Evolutionary conservation across 257 asterid species (phyloP).

Genomic region (Petrea volubilis): DNA sequence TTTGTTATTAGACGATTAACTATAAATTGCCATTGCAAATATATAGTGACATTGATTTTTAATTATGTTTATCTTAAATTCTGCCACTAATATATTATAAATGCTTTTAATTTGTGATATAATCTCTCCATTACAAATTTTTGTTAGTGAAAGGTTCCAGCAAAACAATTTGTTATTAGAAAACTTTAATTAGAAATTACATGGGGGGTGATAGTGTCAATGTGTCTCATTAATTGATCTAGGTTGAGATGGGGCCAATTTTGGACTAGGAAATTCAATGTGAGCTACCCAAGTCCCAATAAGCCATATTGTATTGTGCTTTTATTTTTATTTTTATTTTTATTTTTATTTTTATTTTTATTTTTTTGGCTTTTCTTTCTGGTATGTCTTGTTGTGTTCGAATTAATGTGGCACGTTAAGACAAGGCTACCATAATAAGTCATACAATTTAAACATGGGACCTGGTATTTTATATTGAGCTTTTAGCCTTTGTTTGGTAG

Average conservation of each 20-base stretch:
- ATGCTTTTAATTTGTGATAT: no score
- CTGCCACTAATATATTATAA: no score
- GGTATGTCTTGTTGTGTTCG: background rate
- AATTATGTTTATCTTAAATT: no score
- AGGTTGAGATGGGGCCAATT: background rate
- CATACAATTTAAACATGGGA: background rate
- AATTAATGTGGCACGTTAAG: background rate
- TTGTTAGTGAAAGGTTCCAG: no score
- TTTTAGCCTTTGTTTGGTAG: no score
- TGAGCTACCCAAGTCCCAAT: background rate
- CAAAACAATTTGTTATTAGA: no score
- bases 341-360: no score
- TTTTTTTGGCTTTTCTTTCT: background rate
- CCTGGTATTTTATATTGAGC: background rate
- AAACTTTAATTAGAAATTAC: background rate
- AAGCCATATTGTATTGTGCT: background rate
- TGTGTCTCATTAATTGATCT: background rate
- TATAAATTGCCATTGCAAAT: no score
- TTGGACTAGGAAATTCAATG: background rate
- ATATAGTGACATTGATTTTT: no score
- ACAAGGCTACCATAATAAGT: background rate
- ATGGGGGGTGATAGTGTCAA: background rate
- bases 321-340: background rate
- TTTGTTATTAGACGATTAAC: no score
- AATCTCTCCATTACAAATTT: no score